Percentiles rank a stretch among this genome's conserved stretches.
Evolutionary conservation across 1,284 basidiomycete species (phyloP).

Genomic region (Volvariella volvacea): DNA sequence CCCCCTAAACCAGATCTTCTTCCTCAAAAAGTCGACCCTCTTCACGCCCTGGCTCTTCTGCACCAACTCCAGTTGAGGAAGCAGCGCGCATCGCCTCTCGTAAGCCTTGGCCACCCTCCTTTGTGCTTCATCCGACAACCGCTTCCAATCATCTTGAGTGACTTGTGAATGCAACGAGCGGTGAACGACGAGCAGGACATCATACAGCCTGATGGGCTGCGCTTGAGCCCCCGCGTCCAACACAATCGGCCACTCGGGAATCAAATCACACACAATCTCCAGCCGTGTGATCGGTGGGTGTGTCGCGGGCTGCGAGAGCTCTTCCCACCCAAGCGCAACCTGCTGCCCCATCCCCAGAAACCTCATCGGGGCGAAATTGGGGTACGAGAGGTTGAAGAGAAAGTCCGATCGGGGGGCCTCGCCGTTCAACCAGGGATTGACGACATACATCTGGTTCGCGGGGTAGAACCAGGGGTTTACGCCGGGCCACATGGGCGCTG

Average conservation of each 20-base stretch:
- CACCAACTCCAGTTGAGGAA: constrained; percentile 29
- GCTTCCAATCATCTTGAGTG: constrained; percentile 49
- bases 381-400: constrained; percentile 47
- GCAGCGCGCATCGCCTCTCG: constrained; percentile 41
- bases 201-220: constrained; percentile 49
- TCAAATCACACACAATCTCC: constrained; percentile 47
- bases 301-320: constrained; percentile 47
- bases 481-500: constrained; percentile 2
- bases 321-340: constrained; percentile 29
- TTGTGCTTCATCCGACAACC: constrained; percentile 32
- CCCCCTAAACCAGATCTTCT: constrained; percentile 48
- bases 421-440: constrained; percentile 57
- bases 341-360: constrained; percentile 29
- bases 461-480: constrained; percentile 6
- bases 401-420: constrained; percentile 38
- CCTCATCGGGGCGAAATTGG: constrained; percentile 38
- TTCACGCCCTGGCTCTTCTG: constrained; percentile 48
- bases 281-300: constrained; percentile 50
- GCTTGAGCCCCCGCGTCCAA: constrained; percentile 19
- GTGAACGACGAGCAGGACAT: constrained; percentile 50
- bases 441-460: constrained; percentile 9
- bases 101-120: constrained; percentile 47
- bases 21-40: constrained; percentile 51
- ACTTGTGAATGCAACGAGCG: constrained; percentile 44
- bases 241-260: constrained; percentile 58